Percentiles rank a stretch among this genome's conserved stretches.
These are phyloP conservation scores for sunflower (Helianthus annuus) DNA, from an alignment of 129 eudicot genomes.

Conservation along the genomic window DNA sequence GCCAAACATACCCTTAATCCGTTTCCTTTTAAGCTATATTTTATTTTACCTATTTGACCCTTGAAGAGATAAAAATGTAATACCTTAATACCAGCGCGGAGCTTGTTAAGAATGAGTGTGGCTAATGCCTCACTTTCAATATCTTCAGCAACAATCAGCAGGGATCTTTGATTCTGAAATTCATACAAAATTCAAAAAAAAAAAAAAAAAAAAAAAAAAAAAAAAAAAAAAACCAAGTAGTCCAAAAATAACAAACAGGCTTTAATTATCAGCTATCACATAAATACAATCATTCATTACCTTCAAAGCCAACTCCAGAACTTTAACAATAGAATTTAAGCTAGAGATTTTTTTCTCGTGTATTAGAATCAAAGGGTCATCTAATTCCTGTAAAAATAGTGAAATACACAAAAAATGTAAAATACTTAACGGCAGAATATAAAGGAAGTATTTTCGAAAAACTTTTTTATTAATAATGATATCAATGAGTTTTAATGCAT, in stretches of 20 bases:
- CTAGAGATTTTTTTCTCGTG: constrained; percentile 63
- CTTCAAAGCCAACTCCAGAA: constrained; percentile 64
- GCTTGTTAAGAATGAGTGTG: constrained; percentile 66
- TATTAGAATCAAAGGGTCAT: constrained; percentile 62
- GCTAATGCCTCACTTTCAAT: constrained; percentile 71
- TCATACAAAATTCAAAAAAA: background rate
- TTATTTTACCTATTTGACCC: background rate
- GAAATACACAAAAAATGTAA: background rate
- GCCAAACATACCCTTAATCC: no score
- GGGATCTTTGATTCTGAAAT: constrained; percentile 56
- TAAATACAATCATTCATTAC: constrained; percentile 21
- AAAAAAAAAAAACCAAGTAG: background rate
- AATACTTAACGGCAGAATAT: background rate
- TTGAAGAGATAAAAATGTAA: background rate
- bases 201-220: background rate
- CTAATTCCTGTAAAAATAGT: constrained; percentile 53
- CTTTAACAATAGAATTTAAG: constrained; percentile 64
- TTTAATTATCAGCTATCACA: background rate
- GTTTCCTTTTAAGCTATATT: background rate
- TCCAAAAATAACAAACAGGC: background rate
- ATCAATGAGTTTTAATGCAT: constrained; percentile 22
- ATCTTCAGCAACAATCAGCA: constrained; percentile 75
- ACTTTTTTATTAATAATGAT: no score
- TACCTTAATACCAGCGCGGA: constrained; percentile 77
- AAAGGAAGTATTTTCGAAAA: background rate